Evolutionary conservation across 2,329 filamentous ascomycete genomes (phyloP), one percentile per base, ranked within the genome.

Genomic region (Aureobasidium pullulans): DNA sequence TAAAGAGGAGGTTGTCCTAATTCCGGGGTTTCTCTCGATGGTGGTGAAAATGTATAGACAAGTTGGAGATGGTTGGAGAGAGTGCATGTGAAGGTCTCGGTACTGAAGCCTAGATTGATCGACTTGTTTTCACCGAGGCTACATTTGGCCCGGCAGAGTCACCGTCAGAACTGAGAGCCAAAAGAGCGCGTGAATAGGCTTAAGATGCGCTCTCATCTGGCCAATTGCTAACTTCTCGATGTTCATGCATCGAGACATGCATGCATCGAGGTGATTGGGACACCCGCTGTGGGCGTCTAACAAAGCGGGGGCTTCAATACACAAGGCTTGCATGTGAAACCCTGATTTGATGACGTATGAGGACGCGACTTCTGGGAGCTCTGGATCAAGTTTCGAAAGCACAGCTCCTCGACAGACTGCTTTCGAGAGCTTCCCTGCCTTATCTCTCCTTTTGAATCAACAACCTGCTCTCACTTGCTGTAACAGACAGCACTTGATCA

Each of bases 311-410:
- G 16, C 34, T 36, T 36, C 34, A 37, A 15, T 8, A 13, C 15
- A 9, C 32, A 8, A 54, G 28, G 28, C 39, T n/a, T 36, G 50
- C 50, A 54, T 54, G 50, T 54, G 50, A 54, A 54, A 43, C 34
- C 13, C 23, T 2, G 6, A 9, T 9, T 13, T 13, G 29, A 43
- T 54, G 50, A 54, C 50, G 50, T 54, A 43, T 37, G 39, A 10
- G 1, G n/a, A 39, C 39, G 36, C 39, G 34, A 36, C 39, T 32
- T n/a, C 23, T 42, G 13, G 34, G 34, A 36, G 34, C 48, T n/a
- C 50, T 23, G 23, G 39, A 44, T 16, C 50, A 54, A 54, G 50
- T 52, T 52, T 52, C 48, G 36, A 39, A 39, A 39, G 36, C 36
- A 39, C 23, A 23, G 23, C 23, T 23, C 23, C 23, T 23, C 23